Base-by-base conservation (phyloP, 2,329 filamentous ascomycete species). In the Beauveria varroae region DNA sequence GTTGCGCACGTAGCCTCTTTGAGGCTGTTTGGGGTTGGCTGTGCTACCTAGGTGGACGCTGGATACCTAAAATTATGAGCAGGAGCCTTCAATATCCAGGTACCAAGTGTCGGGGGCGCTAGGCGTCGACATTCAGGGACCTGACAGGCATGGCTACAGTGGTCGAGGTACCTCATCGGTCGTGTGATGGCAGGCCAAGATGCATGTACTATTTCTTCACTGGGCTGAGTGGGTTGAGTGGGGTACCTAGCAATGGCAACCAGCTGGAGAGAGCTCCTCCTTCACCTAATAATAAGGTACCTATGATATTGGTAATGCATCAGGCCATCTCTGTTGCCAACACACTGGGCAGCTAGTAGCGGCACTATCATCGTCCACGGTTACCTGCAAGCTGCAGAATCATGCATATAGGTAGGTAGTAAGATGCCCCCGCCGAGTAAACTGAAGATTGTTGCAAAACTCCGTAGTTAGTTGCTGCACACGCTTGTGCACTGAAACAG, bases 1-100 rank as follows among this genome's bases (percentile, higher is more conserved):
- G 44, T 52, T 62, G 60, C 24, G 60, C 60, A 62, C 60, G 60
- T 62, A 62, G 53, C 60, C 60, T 62, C 60, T 62, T 62, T 61
- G 59, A 52, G 60, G 60, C 54, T 57, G 60, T 52, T 10, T 37
- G 18, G 16, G 46, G 47, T 24, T 8, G 37, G 34, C 52, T 24
- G 24, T 41, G 58, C 24, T 52, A 24, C 49, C 20, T n/a, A 20
- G 50, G 30, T 18, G 34, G 34, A 37, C 34, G 5, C 30, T n/a
- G 37, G 28, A 30, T 34, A 51, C 49, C 26, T 49, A 7, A 10
- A 46, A 24, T 6, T 28, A 6, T 34, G 46, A 34, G 41, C 43
- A 47, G 54, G 41, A 47, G 54, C 54, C 54, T 46, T 20, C n/a
- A 43, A 43, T 20, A n/a, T 20, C 18, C 18, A 43, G 41, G 16